Base-by-base conservation (phyloP, 257 asterid genomes). In the Cruciata laevipes region DNA sequence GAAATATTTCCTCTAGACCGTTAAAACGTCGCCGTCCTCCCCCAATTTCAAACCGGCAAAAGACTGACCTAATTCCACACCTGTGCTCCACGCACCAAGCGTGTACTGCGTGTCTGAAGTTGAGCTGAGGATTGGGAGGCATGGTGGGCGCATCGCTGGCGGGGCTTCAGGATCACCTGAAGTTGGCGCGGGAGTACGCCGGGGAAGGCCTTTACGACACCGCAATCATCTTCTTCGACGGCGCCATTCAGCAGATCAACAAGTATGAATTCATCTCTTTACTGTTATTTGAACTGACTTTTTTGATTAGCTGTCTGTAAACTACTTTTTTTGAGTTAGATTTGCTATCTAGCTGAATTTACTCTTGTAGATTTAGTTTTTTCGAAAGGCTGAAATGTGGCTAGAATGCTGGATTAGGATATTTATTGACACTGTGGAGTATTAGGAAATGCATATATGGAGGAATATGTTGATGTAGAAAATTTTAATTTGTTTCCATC, bases 161-260 rank as follows among this genome's bases (percentile, higher is more conserved):
- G 57, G 96, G 97, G 49, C 81, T 87, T 73, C 96, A 92, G 79
- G 96, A 89, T 81, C 97, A 92, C 68, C 77, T 92, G 74, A 92
- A 87, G 79, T 78, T 92, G 73, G 98, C 98, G 11, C 83, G 98
- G 74, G 97, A 89, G 67, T 92, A 92, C 79, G 97, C 98, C 14
- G 73, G 87, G 57, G 98, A 92, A 81, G 98, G 98, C 31, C 93
- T 87, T 17, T 92, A 89, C 60, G 98, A 89, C 63, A 87, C 96
- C 59, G 82, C 97, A 13, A 66, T 92, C 31, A 89, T 92, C 83
- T 92, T 92, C 91, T 92, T 92, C 84, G 98, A 92, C 71, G 98
- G 97, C 49, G 93, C 96, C 69, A 85, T 92, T 78, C 95, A 97
- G 71, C 98, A 89, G 89, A 92, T 92, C 89, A 89, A 89, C 85